Base-by-base conservation (phyloP, 371 early-diverging fungal genomes). In the Mortierella sp. region DNA sequence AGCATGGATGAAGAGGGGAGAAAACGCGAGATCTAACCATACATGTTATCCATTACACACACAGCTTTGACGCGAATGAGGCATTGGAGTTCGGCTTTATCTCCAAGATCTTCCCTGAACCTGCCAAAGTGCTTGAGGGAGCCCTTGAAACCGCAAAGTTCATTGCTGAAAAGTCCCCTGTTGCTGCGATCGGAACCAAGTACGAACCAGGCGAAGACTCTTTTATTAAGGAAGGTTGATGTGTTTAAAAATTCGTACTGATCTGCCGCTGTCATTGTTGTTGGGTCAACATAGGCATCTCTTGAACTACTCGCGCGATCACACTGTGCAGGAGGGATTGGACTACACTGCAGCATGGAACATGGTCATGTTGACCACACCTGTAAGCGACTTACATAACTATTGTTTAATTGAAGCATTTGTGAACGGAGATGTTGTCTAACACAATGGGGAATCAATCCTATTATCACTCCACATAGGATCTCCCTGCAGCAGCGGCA, bases 321-420 rank as follows among this genome's bases (percentile, higher is more conserved):
- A 96, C 68, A 83, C 92, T 12, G 93, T 95, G 5, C 87, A 84
- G 51, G 97, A 97, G 74, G 95, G 96, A 26, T 84, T 98, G 48
- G 80, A 83, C n/a, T 95, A 96, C 79, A 91, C 90, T 23, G 91
- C 89, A n/a, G 78, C 92, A 31, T 97, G 97, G 97, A 97, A 94
- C 78, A 57, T 88, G 34, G 85, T 87, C 39, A 94, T 95, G 88
- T 83, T 93, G 52, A 87, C 92, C 58, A 88, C 94, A 14, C 86
- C 90, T 61, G 88, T 89, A 80, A 58, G 82, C 56, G 18, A 23
- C 27, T 27, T 12, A 21, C 31, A 41, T 7, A 34, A 46, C 49
- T 19, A 24, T 21, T 49, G 31, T 34, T 2, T 41, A 45, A 24
- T 34, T 10, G 10, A 34, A 34, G 4, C 34, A 34, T 10, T 7